Conservation (phyloP, 2,329 filamentous ascomycete genomes). For the Akanthomyces dipterigenus region DNA sequence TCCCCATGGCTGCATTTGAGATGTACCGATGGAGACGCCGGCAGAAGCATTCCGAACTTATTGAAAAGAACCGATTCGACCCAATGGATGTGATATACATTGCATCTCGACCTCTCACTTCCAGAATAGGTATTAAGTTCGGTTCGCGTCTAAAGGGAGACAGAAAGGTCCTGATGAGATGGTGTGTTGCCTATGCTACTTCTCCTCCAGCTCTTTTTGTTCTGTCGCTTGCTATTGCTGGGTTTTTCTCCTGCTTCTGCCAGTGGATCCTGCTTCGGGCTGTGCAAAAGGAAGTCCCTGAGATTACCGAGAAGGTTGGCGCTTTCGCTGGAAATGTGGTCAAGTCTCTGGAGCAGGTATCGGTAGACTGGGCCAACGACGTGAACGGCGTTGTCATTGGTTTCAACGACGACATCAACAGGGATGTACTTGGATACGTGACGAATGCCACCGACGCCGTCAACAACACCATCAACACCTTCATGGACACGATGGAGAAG, state of each 20-base stretch:
- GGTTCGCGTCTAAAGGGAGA: slow-evolving; percentile 58
- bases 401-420: slow-evolving; percentile 72
- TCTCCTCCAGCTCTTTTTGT: slow-evolving; percentile 80
- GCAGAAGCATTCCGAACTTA: slow-evolving; percentile 60
- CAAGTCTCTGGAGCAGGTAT: slow-evolving; percentile 62
- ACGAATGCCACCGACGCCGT: slow-evolving; percentile 74
- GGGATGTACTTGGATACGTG: slow-evolving; percentile 81
- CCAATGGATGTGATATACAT: slow-evolving; percentile 86
- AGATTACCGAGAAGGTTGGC: slow-evolving; percentile 65
- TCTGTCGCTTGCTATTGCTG: slow-evolving; percentile 72
- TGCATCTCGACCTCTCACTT: slow-evolving; percentile 71
- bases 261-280: slow-evolving; percentile 71
- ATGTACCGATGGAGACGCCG: slow-evolving; percentile 69
- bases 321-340: slow-evolving; percentile 76
- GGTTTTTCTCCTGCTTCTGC: slow-evolving; percentile 74
- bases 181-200: slow-evolving; percentile 83
- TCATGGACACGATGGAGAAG: slow-evolving; percentile 69
- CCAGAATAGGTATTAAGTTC: slow-evolving; percentile 63
- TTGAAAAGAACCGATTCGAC: slow-evolving; percentile 63
- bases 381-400: slow-evolving; percentile 67
- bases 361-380: slow-evolving; percentile 66
- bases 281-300: slow-evolving; percentile 70
- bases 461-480: slow-evolving; percentile 77
- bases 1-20: slow-evolving; percentile 76
- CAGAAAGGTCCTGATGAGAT: slow-evolving; percentile 67